These are phyloP conservation scores for Phoma sp. DNA, from an alignment of 2,329 filamentous ascomycete species.

Conservation along the genomic window DNA sequence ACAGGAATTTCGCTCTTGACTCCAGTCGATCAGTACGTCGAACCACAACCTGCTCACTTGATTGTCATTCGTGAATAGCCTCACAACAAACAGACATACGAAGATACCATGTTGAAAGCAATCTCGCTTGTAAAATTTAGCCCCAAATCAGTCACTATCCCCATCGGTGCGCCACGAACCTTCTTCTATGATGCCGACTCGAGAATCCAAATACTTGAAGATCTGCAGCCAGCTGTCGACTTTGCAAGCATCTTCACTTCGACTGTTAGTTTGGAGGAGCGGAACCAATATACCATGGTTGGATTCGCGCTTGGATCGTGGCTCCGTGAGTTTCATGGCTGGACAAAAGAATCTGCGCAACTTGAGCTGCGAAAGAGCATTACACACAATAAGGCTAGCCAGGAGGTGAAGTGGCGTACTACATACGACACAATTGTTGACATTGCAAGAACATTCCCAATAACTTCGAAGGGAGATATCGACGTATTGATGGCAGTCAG, in stretches of 20 bases:
- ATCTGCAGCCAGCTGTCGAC: background rate
- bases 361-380: background rate
- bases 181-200: background rate
- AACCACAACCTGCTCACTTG: no score
- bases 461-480: background rate
- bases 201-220: background rate
- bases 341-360: background rate
- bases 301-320: background rate
- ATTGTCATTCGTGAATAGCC: no score
- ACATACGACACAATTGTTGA: background rate
- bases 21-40: background rate
- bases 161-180: background rate
- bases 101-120: background rate
- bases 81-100: background rate
- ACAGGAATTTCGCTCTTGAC: conserved; percentile 4
- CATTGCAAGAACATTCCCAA: background rate
- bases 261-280: background rate
- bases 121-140: background rate
- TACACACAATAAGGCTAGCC: background rate
- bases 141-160: background rate
- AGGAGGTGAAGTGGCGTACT: background rate
- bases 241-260: background rate
- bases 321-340: background rate
- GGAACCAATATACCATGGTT: background rate
- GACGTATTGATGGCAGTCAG: background rate